Base-by-base conservation (phyloP, 2,329 filamentous ascomycete genomes). In the Ascochyta viciae-villosae region DNA sequence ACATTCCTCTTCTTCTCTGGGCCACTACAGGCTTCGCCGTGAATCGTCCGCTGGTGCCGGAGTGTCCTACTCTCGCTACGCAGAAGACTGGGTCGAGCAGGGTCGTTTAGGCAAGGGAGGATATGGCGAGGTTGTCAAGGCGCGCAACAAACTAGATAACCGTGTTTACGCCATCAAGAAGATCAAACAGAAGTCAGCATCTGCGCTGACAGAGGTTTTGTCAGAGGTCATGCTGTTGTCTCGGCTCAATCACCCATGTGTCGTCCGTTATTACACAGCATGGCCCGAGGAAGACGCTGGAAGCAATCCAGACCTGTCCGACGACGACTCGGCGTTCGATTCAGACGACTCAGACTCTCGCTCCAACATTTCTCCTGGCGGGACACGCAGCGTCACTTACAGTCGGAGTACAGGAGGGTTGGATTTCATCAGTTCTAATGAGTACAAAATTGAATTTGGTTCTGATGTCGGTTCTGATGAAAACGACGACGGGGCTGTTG, bases 131-230 rank as follows among this genome's bases (percentile, higher is more conserved):
- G 95, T 99, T 22, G 92, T 98, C 51, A 96, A 96, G 74, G 94
- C 94, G 3, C 86, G 94, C 29, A 96, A 96, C 75, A 96, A 95
- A 77, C 85, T 97, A 4, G 95, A 98, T 72, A 91, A 91, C 0
- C 90, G 93, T 54, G 89, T 96, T 39, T 99, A 98, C 76, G 95
- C 95, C 16, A 91, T 99, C 72, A 99, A 99, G 75, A 97, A 98
- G 74, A 95, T 99, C 59, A 91, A 88, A 1, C 91, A 95, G 64
- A 88, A 89, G 47, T 91, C 91, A 1, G 85, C 89, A 24, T 84
- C 88, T 10, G 81, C 83, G 5, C 81, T 98, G 35, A 93, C 90
- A 0, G 90, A 96, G 71, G 88, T 93, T 12, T 74, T 94, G 24
- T 92, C 90, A 50, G 91, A 95, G 74, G 94, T 97, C 37, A 89